Base-by-base conservation (phyloP, 2,329 filamentous ascomycete species). In the Ophiostoma sp. region DNA sequence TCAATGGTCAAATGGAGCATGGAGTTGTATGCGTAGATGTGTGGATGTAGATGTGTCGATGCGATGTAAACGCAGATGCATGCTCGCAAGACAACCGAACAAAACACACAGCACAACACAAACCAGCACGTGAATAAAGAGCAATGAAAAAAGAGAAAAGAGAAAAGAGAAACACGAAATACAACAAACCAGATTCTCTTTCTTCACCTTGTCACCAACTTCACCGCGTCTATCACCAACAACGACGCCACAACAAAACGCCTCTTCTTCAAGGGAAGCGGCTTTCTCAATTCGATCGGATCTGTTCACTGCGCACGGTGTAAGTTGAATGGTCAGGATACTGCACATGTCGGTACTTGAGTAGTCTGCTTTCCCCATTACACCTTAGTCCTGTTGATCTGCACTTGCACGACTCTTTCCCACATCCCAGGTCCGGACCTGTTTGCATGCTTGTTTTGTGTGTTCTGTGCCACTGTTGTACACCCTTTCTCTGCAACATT, bases 311-410 rank as follows among this genome's bases (percentile, higher is more conserved):
- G 39, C 25, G 28, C 63, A 66, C 22, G 39, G 25, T 66, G 63
- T 66, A 66, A 66, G 63, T 66, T 28, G 36, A 45, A 48, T 45
- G 63, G 63, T 28, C 63, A 48, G 63, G 42, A 48, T 19, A 4
- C 7, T 12, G 12, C 42, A 42, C 33, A 45, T 39, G 39, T 31
- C 36, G 39, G 63, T 48, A 31, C 63, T 28, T 66, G 57, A 19
- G 31, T 25, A 36, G 39, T 66, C 63, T 42, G 33, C 17, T 19
- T 31, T 28, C 28, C 36, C 19, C 11, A n/a, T 39, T 22, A 11
- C 59, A 15, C 33, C 19, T 12, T 39, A 42, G 12, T n/a, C 15
- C 15, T 59, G 3, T n/a, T 59, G 33, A 42, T 63, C 59, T 63
- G 59, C 59, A 63, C 59, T 63, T 63, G 59, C 59, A 22, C 33